phyloP scores from a whole-genome alignment of 2,329 filamentous ascomycete genomes.

The Zymoseptoria ardabiliae region DNA sequence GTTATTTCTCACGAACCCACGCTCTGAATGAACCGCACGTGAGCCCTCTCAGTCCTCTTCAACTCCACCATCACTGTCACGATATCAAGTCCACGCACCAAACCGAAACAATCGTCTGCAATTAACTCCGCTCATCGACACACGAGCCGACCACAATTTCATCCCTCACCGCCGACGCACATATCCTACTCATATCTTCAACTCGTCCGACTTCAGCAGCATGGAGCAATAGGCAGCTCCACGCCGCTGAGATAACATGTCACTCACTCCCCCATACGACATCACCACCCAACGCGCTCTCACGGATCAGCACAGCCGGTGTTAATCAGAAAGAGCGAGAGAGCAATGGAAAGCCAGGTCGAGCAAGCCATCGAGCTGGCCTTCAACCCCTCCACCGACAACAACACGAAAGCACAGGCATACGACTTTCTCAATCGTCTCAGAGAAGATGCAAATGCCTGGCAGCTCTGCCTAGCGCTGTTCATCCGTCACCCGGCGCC shows the following conservation, averaged over 20 bases:
- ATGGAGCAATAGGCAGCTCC: constrained; percentile 8
- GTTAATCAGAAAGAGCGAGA: not conserved
- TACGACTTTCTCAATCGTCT: constrained; percentile 73
- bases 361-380: constrained; percentile 94
- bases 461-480: constrained; percentile 80
- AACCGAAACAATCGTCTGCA: not conserved
- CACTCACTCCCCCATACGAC: not conserved
- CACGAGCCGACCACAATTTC: not conserved
- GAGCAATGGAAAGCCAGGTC: constrained; percentile 51
- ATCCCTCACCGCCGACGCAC: not conserved
- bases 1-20: not conserved
- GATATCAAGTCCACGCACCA: not conserved
- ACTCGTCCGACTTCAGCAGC: not conserved
- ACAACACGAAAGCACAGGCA: constrained; percentile 69
- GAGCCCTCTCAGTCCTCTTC: too few relatives aligned
- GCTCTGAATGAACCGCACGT: too few relatives aligned
- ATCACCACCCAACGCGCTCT: not conserved
- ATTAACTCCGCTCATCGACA: not conserved
- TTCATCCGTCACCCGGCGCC: constrained; percentile 71
- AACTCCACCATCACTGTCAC: not conserved
- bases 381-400: constrained; percentile 72
- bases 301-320: not conserved
- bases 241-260: not conserved
- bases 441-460: constrained; percentile 72
- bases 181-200: not conserved